Evolutionary conservation across 2,329 filamentous ascomycete species (phyloP).

Genomic region (Cladophialophora chaetospira): DNA sequence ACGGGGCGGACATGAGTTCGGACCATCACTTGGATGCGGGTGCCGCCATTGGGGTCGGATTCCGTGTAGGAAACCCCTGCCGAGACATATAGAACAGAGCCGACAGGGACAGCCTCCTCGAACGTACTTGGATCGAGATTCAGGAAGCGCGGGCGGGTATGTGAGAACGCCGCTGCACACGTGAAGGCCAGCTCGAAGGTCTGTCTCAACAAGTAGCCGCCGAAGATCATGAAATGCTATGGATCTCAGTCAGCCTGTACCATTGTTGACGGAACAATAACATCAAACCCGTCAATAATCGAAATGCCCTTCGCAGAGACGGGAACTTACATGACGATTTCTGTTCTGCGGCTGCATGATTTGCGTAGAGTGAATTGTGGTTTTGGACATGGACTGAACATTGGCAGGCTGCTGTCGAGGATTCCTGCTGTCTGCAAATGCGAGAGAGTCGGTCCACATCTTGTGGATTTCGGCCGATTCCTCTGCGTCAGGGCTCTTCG

Average conservation of each 20-base stretch:
- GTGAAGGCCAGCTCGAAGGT: slow-evolving; percentile 77
- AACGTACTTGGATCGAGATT: slow-evolving; percentile 74
- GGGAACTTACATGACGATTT: slow-evolving; percentile 67
- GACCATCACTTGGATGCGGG: slow-evolving; percentile 69
- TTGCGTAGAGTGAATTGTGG: slow-evolving; percentile 64
- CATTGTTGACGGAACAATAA: too few relatives aligned
- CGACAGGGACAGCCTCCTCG: slow-evolving; percentile 73
- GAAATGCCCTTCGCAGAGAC: too few relatives aligned
- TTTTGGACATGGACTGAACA: slow-evolving; percentile 63
- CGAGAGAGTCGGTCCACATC: slow-evolving; percentile 70
- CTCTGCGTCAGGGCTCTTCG: slow-evolving; percentile 68
- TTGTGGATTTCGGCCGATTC: slow-evolving; percentile 72
- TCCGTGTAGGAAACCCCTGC: slow-evolving; percentile 73
- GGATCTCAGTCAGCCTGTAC: too few relatives aligned
- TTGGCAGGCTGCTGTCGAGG: slow-evolving; percentile 58
- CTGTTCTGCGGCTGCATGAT: slow-evolving; percentile 77
- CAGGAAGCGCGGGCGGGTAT: slow-evolving; percentile 69
- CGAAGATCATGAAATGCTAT: slow-evolving; percentile 75
- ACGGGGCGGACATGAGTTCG: slow-evolving; percentile 73
- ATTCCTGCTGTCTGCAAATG: slow-evolving; percentile 62
- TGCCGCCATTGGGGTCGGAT: slow-evolving; percentile 54
- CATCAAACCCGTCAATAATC: too few relatives aligned
- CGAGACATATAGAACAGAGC: slow-evolving; percentile 72
- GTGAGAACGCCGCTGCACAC: slow-evolving; percentile 70
- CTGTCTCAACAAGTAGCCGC: slow-evolving; percentile 72